Evolutionary conservation across 2,329 filamentous ascomycete species (phyloP), one percentile per base, ranked within the genome.

Genomic region (Cercospora sesami): DNA sequence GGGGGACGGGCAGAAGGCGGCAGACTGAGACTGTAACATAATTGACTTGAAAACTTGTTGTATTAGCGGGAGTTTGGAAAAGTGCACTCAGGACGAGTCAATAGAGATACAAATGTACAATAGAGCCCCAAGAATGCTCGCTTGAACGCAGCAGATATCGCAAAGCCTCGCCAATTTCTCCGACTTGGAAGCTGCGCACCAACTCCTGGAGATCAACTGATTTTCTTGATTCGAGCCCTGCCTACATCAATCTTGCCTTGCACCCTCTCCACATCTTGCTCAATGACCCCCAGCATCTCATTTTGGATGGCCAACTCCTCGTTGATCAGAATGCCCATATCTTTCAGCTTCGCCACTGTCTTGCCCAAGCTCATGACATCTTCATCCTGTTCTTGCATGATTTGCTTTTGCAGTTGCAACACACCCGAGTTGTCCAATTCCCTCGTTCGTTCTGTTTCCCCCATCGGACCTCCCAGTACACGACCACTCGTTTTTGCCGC

Each of bases 341-440:
- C 89, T 75, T 87, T 89, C 81, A 94, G 90, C 67, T 90, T 82
- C 59, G 88, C 82, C 58, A 94, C 89, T 59, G 92, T 89, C 71
- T 87, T 87, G 1, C 86, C 85, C 65, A 95, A 80, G 73, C 87
- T 84, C 18, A 90, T 85, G 2, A 95, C 86, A 73, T 91, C 89
- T 73, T 89, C 78, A 72, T 95, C 92, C 75, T 96, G 92, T 71
- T 91, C 88, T 63, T 84, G 76, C 84, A 94, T 92, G 78, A 92
- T 87, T 75, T 91, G 85, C 73, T 87, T 84, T 79, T 95, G 92
- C 69, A 95, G 79, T 77, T 91, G 86, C 69, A 94, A 74, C 18
- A 95, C 88, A 0, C 91, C 91, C 4, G 84, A 79, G 73, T 95
- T 95, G 76, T 93, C 91, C 64, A 92, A 80, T 78, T 94, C 91